Evolutionary conservation across 495 filamentous ascomycete genomes (phyloP), one percentile per base, ranked within the genome.

Genomic region (Pseudotulostoma volvatum): DNA sequence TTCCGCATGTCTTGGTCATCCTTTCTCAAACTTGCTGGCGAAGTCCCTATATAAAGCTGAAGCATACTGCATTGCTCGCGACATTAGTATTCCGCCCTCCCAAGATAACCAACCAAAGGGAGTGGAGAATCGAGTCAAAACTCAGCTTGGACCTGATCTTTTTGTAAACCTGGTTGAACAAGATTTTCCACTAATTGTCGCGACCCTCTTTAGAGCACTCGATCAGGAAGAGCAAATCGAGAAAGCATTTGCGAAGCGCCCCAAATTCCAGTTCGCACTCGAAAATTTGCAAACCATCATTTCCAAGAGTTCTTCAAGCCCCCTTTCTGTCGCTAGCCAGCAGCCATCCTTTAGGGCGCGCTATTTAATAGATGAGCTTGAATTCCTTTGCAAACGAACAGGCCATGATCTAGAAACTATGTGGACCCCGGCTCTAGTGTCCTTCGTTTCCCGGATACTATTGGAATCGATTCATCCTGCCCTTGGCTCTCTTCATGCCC

Each of bases 261-360:
- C 69, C 9, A 59, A 51, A 1, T 77, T 78, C 43, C 48, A 44
- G 1, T 61, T 71, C 35, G 76, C 83, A 11, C 64, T 69, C 7
- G 62, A 73, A 31, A 67, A 66, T n/a, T 68, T 90, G 52, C 58
- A 62, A 14, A 55, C 68, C 21, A 95, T 95, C 42, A 73, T 71
- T 39, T 52, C 53, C 13, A 73, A 74, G 40, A 74, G 77, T 37
- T 53, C 68, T 40, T 79, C 84, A 14, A 56, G 60, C 7, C 67
- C 59, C 18, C 51, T 50, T 7, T 56, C 95, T 5, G 76, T 84
- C 4, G 57, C 75, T 4, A 81, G 77, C 38, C 84, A 93, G 45
- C 84, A 93, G 44, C 90, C 90, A 11, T 81, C 73, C 21, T 96
- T 95, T 60, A 79, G 70, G 44, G 74, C 76, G 13, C 82, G 76